Conservation (phyloP, 179 eudicot genomes). For the Camellia oleifera region DNA sequence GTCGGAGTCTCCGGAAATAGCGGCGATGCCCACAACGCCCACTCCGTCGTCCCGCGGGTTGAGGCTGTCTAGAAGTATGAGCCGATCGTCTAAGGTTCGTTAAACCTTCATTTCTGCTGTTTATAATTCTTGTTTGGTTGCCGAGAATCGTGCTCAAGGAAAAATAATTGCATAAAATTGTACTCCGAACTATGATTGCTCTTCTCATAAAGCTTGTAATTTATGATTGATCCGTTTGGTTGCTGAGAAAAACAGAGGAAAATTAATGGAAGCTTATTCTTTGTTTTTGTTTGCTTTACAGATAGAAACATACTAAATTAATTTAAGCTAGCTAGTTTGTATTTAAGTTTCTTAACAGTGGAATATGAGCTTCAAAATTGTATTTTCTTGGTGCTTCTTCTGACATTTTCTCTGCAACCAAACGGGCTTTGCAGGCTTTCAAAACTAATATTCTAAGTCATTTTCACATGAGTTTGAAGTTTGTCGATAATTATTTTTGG, state of each 20-base stretch:
- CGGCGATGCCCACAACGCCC: conserved; percentile 10
- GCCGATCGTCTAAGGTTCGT: conserved; percentile 41
- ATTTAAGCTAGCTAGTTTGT: background rate
- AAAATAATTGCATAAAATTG: background rate
- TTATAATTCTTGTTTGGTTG: background rate
- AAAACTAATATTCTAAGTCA: background rate
- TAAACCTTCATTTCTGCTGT: background rate
- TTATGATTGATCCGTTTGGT: background rate
- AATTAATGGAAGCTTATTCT: background rate
- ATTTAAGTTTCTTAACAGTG: too few relatives aligned
- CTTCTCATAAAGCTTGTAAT: background rate
- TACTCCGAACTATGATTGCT: background rate
- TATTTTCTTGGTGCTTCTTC: background rate
- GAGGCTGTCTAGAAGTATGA: conserved; percentile 32
- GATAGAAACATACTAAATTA: background rate
- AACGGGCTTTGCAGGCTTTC: background rate
- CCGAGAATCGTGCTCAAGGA: background rate
- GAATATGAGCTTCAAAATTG: background rate
- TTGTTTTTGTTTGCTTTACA: background rate
- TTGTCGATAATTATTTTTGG: background rate
- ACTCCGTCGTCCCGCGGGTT: conserved; percentile 25
- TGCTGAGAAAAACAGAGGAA: conserved; percentile 4
- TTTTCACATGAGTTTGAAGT: background rate
- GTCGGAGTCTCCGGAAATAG: background rate
- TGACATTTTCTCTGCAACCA: background rate